A percentile compares a stretch with the other conserved stretches of the same genome.
These are phyloP conservation scores for Trichoderma pleuroti DNA, from an alignment of 2,329 filamentous ascomycete species.

Conservation along the genomic window DNA sequence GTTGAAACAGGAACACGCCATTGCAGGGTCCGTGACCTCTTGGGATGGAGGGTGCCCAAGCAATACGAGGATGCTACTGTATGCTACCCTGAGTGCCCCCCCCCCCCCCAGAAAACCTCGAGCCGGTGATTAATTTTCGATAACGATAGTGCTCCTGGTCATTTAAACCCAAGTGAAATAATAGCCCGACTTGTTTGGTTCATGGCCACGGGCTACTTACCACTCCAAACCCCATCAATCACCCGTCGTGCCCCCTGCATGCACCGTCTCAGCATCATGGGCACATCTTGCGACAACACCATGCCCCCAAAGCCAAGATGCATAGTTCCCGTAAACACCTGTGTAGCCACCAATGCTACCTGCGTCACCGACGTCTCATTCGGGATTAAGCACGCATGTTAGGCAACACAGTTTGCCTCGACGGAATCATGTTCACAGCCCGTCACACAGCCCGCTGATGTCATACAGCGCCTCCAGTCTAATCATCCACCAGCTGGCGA, in stretches of 20 bases:
- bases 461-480: neutral
- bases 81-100: neutral
- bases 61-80: slow-evolving; percentile 7
- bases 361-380: neutral
- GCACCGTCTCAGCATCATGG: neutral
- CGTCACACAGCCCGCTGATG: neutral
- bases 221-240: neutral
- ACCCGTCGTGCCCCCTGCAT: neutral
- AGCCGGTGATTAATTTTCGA: neutral
- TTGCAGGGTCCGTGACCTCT: neutral
- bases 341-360: neutral
- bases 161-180: neutral
- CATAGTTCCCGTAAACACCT: neutral
- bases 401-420: neutral
- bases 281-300: neutral
- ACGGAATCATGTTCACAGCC: neutral
- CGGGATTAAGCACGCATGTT: neutral
- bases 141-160: neutral
- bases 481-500: neutral
- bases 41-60: neutral
- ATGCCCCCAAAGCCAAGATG: neutral
- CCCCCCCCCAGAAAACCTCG: neutral
- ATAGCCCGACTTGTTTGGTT: neutral
- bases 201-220: neutral
- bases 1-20: slow-evolving; percentile 13